A percentile compares a stretch with the other conserved stretches of the same genome.
phyloP scores from a whole-genome alignment of 1,284 basidiomycete genomes.

The Fomes fomentarius region DNA sequence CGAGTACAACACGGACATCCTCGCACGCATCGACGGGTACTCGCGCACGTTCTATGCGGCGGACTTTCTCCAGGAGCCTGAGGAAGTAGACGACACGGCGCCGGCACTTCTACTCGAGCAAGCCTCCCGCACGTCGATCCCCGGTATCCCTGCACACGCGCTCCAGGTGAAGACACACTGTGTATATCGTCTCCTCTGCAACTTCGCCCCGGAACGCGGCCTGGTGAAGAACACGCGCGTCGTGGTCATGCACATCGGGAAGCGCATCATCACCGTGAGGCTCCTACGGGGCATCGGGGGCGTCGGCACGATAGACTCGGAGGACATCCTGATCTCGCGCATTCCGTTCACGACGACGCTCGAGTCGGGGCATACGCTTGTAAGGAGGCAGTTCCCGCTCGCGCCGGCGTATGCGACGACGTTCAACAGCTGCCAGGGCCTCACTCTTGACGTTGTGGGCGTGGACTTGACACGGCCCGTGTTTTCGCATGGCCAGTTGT shows the following conservation, averaged over 20 bases:
- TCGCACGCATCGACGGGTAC: slow-evolving; percentile 30
- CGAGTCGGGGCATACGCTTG: slow-evolving; percentile 36
- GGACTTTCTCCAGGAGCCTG: slow-evolving; percentile 35
- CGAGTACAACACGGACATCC: slow-evolving; percentile 37
- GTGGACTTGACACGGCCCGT: slow-evolving; percentile 40
- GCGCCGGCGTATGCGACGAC: slow-evolving; percentile 45
- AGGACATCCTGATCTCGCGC: slow-evolving; percentile 39
- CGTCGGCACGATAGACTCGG: slow-evolving; percentile 24
- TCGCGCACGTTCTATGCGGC: slow-evolving; percentile 32
- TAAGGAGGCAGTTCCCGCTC: slow-evolving; percentile 43
- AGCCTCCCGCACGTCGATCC: slow-evolving; percentile 26
- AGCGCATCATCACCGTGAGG: slow-evolving; percentile 35
- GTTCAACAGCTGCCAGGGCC: slow-evolving; percentile 47
- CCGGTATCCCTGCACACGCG: slow-evolving; percentile 36
- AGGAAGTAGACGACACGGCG: slow-evolving; percentile 24
- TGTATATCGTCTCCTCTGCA: slow-evolving; percentile 41
- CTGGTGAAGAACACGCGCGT: slow-evolving; percentile 45
- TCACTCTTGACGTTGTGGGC: slow-evolving; percentile 41
- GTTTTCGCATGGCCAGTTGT: slow-evolving; percentile 48
- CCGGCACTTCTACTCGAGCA: slow-evolving; percentile 33
- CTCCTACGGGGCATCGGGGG: slow-evolving; percentile 29
- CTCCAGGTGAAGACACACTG: slow-evolving; percentile 38
- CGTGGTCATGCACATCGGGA: slow-evolving; percentile 33
- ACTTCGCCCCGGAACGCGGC: slow-evolving; percentile 41
- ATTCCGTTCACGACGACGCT: slow-evolving; percentile 38